Percentiles rank a stretch among this genome's conserved stretches.
phyloP scores from a whole-genome alignment of 768 basidiomycete genomes.

The Auricularia cornea region DNA sequence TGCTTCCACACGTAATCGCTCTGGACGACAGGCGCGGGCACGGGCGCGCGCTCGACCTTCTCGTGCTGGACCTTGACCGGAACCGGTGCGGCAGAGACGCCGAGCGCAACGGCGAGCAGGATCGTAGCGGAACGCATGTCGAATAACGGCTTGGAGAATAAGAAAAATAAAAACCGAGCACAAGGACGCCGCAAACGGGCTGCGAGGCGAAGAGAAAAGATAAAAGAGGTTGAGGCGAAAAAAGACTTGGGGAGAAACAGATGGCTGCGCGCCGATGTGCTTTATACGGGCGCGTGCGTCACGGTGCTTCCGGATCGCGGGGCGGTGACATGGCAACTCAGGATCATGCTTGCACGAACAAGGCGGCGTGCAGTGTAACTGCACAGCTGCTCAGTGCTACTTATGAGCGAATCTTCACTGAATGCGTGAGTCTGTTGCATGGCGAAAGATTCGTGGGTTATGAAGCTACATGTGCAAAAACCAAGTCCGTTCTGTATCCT shows the following conservation, averaged over 20 bases:
- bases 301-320: neutral
- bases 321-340: neutral
- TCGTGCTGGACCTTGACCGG: neutral
- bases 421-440: neutral
- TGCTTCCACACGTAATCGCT: neutral
- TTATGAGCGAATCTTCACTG: too few relatives aligned
- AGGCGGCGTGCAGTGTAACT: neutral
- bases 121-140: neutral
- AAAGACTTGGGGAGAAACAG: neutral
- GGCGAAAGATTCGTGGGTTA: neutral
- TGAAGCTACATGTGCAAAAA: neutral
- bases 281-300: neutral
- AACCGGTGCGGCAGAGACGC: neutral
- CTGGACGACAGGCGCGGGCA: neutral
- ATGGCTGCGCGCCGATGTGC: neutral
- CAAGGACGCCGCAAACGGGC: neutral
- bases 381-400: too few relatives aligned
- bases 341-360: neutral
- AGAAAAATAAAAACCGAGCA: neutral
- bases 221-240: neutral
- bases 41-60: neutral
- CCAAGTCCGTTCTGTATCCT: too few relatives aligned
- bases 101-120: neutral
- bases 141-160: neutral
- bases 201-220: neutral